Conservation (phyloP, 2,329 filamentous ascomycete genomes). For the Sclerotinia nivalis region DNA sequence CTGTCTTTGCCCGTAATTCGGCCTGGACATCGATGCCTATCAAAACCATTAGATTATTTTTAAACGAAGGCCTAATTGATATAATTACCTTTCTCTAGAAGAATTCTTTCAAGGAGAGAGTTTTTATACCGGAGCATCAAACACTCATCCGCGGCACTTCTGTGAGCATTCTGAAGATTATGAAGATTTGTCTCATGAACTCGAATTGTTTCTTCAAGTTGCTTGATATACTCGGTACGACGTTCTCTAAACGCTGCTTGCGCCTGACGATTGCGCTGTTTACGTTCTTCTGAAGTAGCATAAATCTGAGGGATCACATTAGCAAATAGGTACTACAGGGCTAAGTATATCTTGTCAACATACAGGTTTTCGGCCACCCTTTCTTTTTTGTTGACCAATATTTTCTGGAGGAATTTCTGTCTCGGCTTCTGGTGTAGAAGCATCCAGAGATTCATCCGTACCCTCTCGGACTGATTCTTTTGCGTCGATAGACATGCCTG, state of each 20-base stretch:
- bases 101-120: slow-evolving; percentile 88
- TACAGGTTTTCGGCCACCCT: slow-evolving; percentile 97
- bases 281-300: slow-evolving; percentile 96
- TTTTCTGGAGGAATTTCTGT: slow-evolving; percentile 48
- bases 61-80: neutral
- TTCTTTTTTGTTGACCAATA: slow-evolving; percentile 75
- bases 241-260: slow-evolving; percentile 97
- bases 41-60: slow-evolving; percentile 26
- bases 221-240: slow-evolving; percentile 98
- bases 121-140: slow-evolving; percentile 99
- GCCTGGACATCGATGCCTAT: slow-evolving; percentile 95
- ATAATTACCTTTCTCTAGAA: slow-evolving; percentile 84
- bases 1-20: slow-evolving; percentile 89
- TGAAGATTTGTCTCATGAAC: slow-evolving; percentile 94
- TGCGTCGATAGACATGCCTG: slow-evolving; percentile 65
- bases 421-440: slow-evolving; percentile 58
- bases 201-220: slow-evolving; percentile 95
- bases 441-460: slow-evolving; percentile 59
- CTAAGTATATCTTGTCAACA: slow-evolving; percentile 42
- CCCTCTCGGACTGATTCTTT: slow-evolving; percentile 58
- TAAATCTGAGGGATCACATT: slow-evolving; percentile 69
- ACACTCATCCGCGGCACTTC: slow-evolving; percentile 92
- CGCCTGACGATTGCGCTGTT: slow-evolving; percentile 95
- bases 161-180: slow-evolving; percentile 89
- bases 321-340: slow-evolving; percentile 26